These are phyloP conservation scores for Oryza meridionalis DNA, from an alignment of 176 grass and related monocot genomes.

Conservation along the genomic window DNA sequence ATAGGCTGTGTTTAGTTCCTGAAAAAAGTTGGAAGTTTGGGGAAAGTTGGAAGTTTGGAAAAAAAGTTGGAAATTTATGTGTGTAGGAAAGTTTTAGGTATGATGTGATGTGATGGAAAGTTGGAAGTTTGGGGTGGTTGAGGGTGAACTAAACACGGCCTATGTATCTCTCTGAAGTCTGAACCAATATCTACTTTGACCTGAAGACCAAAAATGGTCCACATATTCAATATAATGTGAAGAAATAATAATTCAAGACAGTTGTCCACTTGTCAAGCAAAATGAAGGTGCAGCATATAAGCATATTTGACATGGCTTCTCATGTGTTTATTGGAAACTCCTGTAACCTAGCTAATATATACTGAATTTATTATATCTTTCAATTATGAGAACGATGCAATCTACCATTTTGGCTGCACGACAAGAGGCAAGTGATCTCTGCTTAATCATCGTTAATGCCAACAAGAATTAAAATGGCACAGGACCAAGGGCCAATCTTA, in stretches of 20 bases:
- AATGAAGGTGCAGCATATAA: not conserved
- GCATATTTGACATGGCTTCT: not conserved
- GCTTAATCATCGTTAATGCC: not conserved
- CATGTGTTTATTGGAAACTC: slow-evolving; percentile 20
- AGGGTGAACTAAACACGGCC: too few relatives aligned
- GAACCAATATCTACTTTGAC: not conserved
- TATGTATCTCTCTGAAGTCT: not conserved
- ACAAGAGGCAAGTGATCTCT: slow-evolving; percentile 1
- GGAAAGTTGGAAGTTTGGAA: too few relatives aligned
- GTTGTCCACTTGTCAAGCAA: slow-evolving; percentile 11
- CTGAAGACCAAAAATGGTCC: slow-evolving; percentile 24
- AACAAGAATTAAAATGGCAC: slow-evolving; percentile 21
- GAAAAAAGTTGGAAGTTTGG: too few relatives aligned
- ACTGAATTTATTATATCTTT: slow-evolving; percentile 3
- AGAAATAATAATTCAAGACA: slow-evolving; percentile 26
- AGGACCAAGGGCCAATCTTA: slow-evolving; percentile 3
- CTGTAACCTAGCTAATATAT: slow-evolving; percentile 26
- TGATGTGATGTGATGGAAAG: too few relatives aligned
- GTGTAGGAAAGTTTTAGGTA: too few relatives aligned
- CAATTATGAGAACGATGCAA: slow-evolving; percentile 16
- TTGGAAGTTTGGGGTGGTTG: too few relatives aligned
- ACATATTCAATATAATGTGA: not conserved
- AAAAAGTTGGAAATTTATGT: too few relatives aligned
- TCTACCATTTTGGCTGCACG: slow-evolving; percentile 1
- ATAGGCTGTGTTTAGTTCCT: too few relatives aligned